phyloP scores from a whole-genome alignment of 1,139 yeast genomes.

The Diutina neorugosa region DNA sequence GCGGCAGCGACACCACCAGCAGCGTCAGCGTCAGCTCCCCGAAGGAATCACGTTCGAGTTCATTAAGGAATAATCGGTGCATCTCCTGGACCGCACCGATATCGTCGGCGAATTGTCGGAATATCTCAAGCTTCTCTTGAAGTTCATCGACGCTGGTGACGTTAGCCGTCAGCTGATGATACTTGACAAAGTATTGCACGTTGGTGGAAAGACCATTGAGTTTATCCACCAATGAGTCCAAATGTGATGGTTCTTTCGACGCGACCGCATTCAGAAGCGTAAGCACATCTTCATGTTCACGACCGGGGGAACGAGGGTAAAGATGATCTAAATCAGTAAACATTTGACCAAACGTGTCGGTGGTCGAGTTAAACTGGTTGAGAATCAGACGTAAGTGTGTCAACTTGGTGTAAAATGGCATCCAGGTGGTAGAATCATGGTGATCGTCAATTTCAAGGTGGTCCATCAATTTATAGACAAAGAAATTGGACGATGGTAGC shows the following conservation, averaged over 20 bases:
- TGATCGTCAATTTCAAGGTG: conserved; percentile 8
- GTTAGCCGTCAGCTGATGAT: conserved; percentile 20
- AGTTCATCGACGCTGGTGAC: conserved; percentile 21
- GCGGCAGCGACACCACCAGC: background rate
- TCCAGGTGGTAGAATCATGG: too few species aligned
- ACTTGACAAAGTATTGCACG: conserved; percentile 26
- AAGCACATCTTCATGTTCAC: background rate
- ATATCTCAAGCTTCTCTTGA: conserved; percentile 26
- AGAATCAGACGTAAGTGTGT: background rate
- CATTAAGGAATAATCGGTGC: conserved; percentile 19
- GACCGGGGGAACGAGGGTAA: background rate
- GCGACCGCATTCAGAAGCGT: background rate
- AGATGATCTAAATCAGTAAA: background rate
- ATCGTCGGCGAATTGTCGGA: conserved; percentile 26
- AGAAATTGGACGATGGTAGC: conserved; percentile 18
- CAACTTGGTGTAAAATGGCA: background rate
- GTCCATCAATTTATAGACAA: conserved; percentile 14
- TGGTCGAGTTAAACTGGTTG: conserved; percentile 8
- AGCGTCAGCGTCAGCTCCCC: conserved; percentile 6
- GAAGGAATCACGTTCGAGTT: conserved; percentile 16
- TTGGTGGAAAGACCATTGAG: conserved; percentile 23
- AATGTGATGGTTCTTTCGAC: background rate
- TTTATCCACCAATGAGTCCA: conserved; percentile 21
- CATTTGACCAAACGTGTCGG: background rate
- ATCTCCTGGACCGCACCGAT: conserved; percentile 18